phyloP scores from a whole-genome alignment of 106 monocot species.

The Allium fistulosum region DNA sequence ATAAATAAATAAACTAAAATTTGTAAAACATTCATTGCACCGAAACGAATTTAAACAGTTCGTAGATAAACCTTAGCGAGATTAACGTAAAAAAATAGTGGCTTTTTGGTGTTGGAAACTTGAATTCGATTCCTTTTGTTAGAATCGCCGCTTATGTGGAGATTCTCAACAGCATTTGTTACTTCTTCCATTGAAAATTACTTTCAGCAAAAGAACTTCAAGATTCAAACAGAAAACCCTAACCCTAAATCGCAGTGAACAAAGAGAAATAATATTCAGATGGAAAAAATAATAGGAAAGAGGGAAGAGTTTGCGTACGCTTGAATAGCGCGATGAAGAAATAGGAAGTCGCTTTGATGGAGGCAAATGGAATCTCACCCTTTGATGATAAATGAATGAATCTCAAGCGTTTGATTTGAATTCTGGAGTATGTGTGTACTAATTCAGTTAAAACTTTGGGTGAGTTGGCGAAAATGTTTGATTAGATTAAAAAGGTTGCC shows the following conservation, averaged over 20 bases:
- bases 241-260: neutral
- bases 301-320: too few relatives aligned
- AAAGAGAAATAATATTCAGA: neutral
- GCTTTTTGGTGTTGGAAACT: constrained; percentile 93
- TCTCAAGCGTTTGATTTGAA: too few relatives aligned
- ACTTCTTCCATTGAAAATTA: constrained; percentile 1
- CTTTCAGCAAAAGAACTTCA: neutral
- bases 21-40: neutral
- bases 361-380: too few relatives aligned
- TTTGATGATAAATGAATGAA: too few relatives aligned
- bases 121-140: constrained; percentile 79
- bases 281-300: too few relatives aligned
- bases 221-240: neutral
- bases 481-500: too few relatives aligned
- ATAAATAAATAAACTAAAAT: neutral
- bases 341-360: too few relatives aligned
- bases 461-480: too few relatives aligned
- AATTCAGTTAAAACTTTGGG: too few relatives aligned
- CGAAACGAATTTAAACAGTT: too few relatives aligned
- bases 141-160: constrained; percentile 20
- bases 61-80: constrained; percentile 61
- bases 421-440: too few relatives aligned
- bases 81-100: constrained; percentile 92
- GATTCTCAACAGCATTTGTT: constrained; percentile 7
- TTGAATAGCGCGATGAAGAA: too few relatives aligned